These are phyloP conservation scores for Smittium mucronatum DNA, from an alignment of 371 early-diverging fungal genomes.

Conservation along the genomic window DNA sequence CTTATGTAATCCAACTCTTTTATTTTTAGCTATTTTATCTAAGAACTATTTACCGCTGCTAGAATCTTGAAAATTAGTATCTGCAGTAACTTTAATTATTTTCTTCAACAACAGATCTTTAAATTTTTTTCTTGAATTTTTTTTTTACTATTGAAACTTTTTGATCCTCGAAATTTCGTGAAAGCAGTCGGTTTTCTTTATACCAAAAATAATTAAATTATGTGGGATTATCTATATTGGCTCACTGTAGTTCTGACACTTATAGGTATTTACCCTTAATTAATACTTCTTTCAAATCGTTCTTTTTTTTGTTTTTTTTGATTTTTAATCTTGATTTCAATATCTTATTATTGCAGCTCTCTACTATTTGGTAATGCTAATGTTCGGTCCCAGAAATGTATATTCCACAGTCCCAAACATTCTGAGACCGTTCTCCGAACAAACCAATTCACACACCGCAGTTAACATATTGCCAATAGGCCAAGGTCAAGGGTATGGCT, in stretches of 20 bases:
- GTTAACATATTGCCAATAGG: neutral
- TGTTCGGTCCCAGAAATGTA: neutral
- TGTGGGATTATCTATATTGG: neutral
- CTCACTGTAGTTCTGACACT: neutral
- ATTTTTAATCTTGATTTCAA: neutral
- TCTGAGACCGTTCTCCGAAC: neutral
- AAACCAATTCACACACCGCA: neutral
- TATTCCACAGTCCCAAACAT: neutral
- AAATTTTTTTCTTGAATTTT: too few species aligned
- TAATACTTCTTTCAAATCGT: too few species aligned
- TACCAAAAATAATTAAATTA: too few species aligned
- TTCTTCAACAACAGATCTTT: too few species aligned
- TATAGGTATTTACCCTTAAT: neutral
- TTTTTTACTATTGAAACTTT: too few species aligned
- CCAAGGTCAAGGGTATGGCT: slow-evolving; percentile 11
- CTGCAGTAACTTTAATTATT: too few species aligned
- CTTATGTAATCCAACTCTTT: too few species aligned
- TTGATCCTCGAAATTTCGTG: too few species aligned
- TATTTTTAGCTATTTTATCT: too few species aligned
- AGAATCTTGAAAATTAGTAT: too few species aligned
- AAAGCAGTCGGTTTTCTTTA: too few species aligned
- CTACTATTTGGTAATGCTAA: neutral
- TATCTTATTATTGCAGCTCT: neutral
- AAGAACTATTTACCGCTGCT: too few species aligned
- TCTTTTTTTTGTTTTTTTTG: neutral